Conservation (phyloP, 1,284 basidiomycete species). For the Rhodotorula sp. region DNA sequence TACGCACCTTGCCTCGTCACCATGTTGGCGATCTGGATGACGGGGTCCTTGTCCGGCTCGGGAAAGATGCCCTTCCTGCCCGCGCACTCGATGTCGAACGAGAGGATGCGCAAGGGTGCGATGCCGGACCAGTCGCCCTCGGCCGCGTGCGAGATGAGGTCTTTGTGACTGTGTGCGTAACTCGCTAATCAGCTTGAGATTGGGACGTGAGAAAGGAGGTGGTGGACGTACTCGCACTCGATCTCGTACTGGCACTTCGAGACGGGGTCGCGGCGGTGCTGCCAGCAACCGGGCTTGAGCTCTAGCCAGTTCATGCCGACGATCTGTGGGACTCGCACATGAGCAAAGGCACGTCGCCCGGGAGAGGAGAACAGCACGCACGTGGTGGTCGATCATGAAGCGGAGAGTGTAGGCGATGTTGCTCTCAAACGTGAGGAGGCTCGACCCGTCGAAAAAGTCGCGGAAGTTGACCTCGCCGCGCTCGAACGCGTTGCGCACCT, state of each 20-base stretch:
- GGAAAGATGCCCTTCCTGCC: constrained; percentile 94
- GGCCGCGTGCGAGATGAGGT: constrained; percentile 74
- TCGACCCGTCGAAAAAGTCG: constrained; percentile 61
- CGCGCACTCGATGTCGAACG: constrained; percentile 97
- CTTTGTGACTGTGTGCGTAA: constrained; percentile 64
- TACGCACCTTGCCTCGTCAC: constrained; percentile 83
- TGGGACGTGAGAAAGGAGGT: neutral
- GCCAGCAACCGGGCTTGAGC: constrained; percentile 78
- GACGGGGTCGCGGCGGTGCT: constrained; percentile 49
- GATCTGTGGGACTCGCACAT: constrained; percentile 58
- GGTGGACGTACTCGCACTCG: constrained; percentile 62
- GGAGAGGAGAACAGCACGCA: neutral
- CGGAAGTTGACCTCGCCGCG: constrained; percentile 71
- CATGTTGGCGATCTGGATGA: constrained; percentile 98
- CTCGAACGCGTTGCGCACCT: constrained; percentile 91
- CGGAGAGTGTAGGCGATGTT: constrained; percentile 84
- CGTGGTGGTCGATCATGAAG: constrained; percentile 90
- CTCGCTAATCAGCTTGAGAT: constrained; percentile 10
- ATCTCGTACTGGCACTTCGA: constrained; percentile 88
- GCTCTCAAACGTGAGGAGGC: constrained; percentile 78
- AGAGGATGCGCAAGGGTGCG: constrained; percentile 85
- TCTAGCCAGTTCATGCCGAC: constrained; percentile 99
- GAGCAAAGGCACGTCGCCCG: neutral
- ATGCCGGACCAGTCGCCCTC: constrained; percentile 79
- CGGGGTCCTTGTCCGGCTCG: constrained; percentile 80